Conservation (phyloP, 2,329 filamentous ascomycete species). For the Hypoxylon rubiginosum region DNA sequence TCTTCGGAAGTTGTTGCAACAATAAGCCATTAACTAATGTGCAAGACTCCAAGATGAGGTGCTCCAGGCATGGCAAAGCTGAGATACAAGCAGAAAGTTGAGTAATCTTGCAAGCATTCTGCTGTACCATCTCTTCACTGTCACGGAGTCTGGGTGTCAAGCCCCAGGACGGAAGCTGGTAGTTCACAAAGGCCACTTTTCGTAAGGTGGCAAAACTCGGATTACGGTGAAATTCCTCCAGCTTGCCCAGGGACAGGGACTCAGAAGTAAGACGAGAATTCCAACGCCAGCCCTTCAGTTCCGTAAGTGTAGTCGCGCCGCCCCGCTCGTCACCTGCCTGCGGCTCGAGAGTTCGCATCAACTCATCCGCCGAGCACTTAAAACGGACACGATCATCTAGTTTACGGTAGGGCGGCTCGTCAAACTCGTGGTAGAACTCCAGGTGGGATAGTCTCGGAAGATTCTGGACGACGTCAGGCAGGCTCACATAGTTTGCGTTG, state of each 20-base stretch:
- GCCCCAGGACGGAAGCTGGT: slow-evolving; percentile 65
- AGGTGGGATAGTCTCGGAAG: slow-evolving; percentile 77
- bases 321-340: slow-evolving; percentile 59
- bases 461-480: slow-evolving; percentile 70
- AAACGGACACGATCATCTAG: slow-evolving; percentile 72
- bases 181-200: slow-evolving; percentile 73
- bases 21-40: slow-evolving; percentile 77
- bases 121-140: slow-evolving; percentile 46
- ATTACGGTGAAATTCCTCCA: slow-evolving; percentile 66
- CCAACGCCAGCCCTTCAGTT: slow-evolving; percentile 72
- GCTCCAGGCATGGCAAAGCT: slow-evolving; percentile 72
- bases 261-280: slow-evolving; percentile 67
- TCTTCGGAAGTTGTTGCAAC: slow-evolving; percentile 75
- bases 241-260: slow-evolving; percentile 61
- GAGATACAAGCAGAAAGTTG: slow-evolving; percentile 62
- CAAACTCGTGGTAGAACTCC: slow-evolving; percentile 78
- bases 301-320: slow-evolving; percentile 52
- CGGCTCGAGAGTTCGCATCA: slow-evolving; percentile 75
- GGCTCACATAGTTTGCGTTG: slow-evolving; percentile 57
- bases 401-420: slow-evolving; percentile 75
- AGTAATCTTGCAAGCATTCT: slow-evolving; percentile 50
- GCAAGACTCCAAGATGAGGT: slow-evolving; percentile 81
- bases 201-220: slow-evolving; percentile 69
- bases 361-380: slow-evolving; percentile 69
- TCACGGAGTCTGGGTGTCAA: slow-evolving; percentile 36